Base-by-base conservation (phyloP, 371 early-diverging fungal genomes). In the Mortierella sp. region DNA sequence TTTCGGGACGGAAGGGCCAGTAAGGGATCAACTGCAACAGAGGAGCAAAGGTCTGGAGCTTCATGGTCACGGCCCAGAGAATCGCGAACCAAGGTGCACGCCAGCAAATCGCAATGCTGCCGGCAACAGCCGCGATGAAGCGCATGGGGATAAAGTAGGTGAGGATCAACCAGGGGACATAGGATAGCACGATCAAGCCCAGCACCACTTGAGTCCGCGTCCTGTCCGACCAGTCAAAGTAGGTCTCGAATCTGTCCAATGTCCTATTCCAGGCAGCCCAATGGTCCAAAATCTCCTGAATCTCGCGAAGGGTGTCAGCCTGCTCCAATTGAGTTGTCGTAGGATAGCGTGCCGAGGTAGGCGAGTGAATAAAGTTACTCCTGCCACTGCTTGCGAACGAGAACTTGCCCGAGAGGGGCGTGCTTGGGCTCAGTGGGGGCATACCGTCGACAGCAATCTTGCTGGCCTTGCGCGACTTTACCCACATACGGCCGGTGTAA, bases 281-380 rank as follows among this genome's bases (percentile, higher is more conserved):
- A 64, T 87, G 88, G 53, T 89, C 89, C 31, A 88, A 69, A 67
- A 89, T 89, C 67, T 82, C 83, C 26, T 87, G 81, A 40, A 89
- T 89, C 69, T 89, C 88, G 16, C 74, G 75, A 34, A 89, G 75
- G 14, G 88, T 89, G 26, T 51, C 75, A 50, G 88, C 79, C 43
- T 87, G 83, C 43, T 89, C 89, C 26, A 82, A 61, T 44, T 88
- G 87, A 21, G 82, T 87, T 28, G 85, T 76, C 0, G 86, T 77
- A 10, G 86, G 86, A 37, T 80, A 80, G 21, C 82, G 80, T 31
- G 79, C 72, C 28, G 78, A 80, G 44, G 70, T 55, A 0, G 85
- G 61, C 24, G 73, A 57, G 44, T 73, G 75, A n/a, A 76, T 16
- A 14, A 73, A 37, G 46, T 48, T 78, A 55, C 81, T 81, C 73